Evolutionary conservation across 306 rosid species (phyloP).

Genomic region (Hippophae gyantsensis): DNA sequence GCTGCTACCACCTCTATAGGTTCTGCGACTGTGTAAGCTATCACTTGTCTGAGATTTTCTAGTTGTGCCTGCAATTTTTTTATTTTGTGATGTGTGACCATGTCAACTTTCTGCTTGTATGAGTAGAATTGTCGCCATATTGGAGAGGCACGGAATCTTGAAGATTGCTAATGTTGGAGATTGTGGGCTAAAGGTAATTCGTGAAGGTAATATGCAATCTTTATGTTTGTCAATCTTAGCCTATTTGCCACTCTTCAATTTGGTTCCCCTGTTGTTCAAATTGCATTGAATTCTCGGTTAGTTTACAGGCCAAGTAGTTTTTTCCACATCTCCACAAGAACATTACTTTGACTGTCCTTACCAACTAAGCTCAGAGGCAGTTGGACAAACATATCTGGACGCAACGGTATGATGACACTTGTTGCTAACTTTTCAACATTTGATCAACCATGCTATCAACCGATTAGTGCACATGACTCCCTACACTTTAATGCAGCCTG

Average conservation of each 20-base stretch:
- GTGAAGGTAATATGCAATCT: slow-evolving; percentile 43
- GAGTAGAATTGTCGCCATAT: slow-evolving; percentile 63
- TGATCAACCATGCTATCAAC: not conserved
- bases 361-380: slow-evolving; percentile 75
- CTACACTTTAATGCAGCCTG: too few relatives aligned
- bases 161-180: slow-evolving; percentile 91
- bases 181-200: slow-evolving; percentile 72
- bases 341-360: slow-evolving; percentile 89
- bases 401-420: slow-evolving; percentile 44
- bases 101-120: slow-evolving; percentile 12
- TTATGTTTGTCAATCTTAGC: slow-evolving; percentile 4
- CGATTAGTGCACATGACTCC: too few relatives aligned
- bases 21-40: slow-evolving; percentile 82
- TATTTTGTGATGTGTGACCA: slow-evolving; percentile 2
- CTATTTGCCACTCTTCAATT: not conserved
- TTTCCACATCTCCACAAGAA: slow-evolving; percentile 83
- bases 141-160: slow-evolving; percentile 72
- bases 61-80: not conserved
- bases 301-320: slow-evolving; percentile 45
- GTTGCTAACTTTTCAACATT: not conserved
- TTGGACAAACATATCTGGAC: slow-evolving; percentile 83
- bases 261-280: not conserved
- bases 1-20: slow-evolving; percentile 80
- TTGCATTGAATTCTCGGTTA: slow-evolving; percentile 9
- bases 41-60: not conserved